Base-by-base conservation (phyloP, 495 filamentous ascomycete species). In the Ascodesmis nigricans region DNA sequence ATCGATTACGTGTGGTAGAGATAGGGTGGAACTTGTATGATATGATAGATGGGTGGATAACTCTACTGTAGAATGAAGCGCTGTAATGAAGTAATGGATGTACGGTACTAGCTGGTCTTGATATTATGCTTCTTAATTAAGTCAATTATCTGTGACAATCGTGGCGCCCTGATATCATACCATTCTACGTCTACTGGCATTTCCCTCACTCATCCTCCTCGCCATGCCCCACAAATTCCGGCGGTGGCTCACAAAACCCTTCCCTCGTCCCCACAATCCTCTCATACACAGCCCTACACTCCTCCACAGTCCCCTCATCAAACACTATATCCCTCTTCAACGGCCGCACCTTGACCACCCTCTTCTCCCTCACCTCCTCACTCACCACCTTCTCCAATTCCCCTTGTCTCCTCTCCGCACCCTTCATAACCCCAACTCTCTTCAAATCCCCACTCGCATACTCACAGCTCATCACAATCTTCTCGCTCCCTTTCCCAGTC, bases 241-340 rank as follows among this genome's bases (percentile, higher is more conserved):
- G 44, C 2, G 44, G 24, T 27, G 48, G 15, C 13, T 21, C 35
- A 39, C 46, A 42, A 25, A 52, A 52, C 14, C 43, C 43, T 17
- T 43, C 46, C 11, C 5, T 30, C 24, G 29, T 31, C 10, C 42
- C 46, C 21, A 46, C 18, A 20, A 46, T 29, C 10, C 21, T 21
- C 27, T 38, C 26, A 42, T 40, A 50, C 15, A 36, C 36, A 3
- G 0, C 28, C 30, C 19, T 39, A 21, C 29, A 39, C 36, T 41
- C 40, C 2, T 41, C 43, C 2, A 47, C 36, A 15, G 22, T 40
- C 0, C 6, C 40, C 14, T 40, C 47, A 19, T 44, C 34, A 17
- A 50, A 43, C 10, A 31, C 34, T 4, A 47, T 19, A 5, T 42
- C 43, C 3, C 7, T 11, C 3, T 24, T 35, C 21, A 40, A 19